Base-by-base conservation (phyloP, 352 stramenopile genomes). In the Globisporangium takayamanum region DNA sequence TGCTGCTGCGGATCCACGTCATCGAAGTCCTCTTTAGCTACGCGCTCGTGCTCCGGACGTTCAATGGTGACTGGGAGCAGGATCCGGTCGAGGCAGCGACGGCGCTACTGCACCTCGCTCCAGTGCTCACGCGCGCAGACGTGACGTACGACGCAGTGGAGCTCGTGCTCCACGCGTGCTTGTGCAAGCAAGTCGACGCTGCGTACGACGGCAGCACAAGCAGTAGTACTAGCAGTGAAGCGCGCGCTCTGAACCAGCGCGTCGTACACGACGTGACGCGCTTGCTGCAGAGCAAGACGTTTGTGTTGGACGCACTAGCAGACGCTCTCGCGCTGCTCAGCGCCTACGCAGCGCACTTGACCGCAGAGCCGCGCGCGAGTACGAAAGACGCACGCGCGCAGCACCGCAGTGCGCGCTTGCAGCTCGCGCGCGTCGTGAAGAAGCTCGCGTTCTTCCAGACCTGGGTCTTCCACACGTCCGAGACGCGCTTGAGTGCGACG, bases 21-120 rank as follows among this genome's bases (percentile, higher is more conserved):
- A 49, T 89, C 2, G 84, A 94, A 59, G 37, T 89, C 15, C 52
- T 92, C 6, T 88, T 88, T 44, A 72, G 78, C 2, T 94, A 94
- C 57, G 72, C 73, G 14, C 55, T 85, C n/a, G 69, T 87, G 7
- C 64, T 94, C 68, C 77, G 84, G 12, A 68, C 52, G 42, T 94
- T 87, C 68, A 94, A 94, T 25, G 84, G 84, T 20, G 84, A 94
- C 59, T 91, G 82, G 69, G 51, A 50, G 12, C 70, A 88, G 68
- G 82, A 89, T 59, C 56, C 68, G 11, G 50, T 58, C 45, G 78
- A 89, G 20, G 84, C 81, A 0, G 62, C 70, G 18, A 47, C 74
- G 3, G 55, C 68, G 44, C 48, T 90, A 22, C 59, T 92, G 49
- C 67, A 82, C 45, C 36, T 78, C 7, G 79, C 73, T 30, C 46